Evolutionary conservation across 2,329 filamentous ascomycete species (phyloP).

Genomic region (Endocalyx cinctus): DNA sequence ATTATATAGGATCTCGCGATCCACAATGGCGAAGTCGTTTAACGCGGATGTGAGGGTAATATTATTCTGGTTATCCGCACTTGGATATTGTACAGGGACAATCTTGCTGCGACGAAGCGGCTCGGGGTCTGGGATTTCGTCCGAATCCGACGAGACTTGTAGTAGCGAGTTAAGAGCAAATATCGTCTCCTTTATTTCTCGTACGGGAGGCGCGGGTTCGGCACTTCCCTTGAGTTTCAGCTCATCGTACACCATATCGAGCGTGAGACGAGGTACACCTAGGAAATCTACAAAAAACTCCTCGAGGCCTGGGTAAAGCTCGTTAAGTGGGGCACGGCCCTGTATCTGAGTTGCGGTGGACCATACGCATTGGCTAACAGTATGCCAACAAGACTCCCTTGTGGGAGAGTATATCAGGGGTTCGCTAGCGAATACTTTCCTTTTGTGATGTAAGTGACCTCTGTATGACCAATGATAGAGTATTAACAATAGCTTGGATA

Average conservation of each 20-base stretch:
- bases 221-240: slow-evolving; percentile 17
- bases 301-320: background rate
- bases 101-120: slow-evolving; percentile 6
- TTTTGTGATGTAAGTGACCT: too few species aligned
- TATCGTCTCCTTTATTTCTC: slow-evolving; percentile 26
- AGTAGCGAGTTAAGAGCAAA: slow-evolving; percentile 30
- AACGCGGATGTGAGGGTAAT: slow-evolving; percentile 6
- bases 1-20: slow-evolving; percentile 23
- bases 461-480: too few species aligned
- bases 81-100: slow-evolving; percentile 20
- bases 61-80: too few species aligned
- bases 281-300: slow-evolving; percentile 5
- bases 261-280: background rate
- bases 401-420: too few species aligned
- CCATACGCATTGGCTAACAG: too few species aligned
- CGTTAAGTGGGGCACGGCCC: background rate
- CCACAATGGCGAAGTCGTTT: slow-evolving; percentile 28
- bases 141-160: background rate
- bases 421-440: too few species aligned
- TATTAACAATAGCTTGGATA: too few species aligned
- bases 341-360: background rate
- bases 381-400: too few species aligned
- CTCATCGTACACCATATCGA: slow-evolving; percentile 14
- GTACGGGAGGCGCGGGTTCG: slow-evolving; percentile 2
- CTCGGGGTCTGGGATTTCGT: too few species aligned